Evolutionary conservation across 495 filamentous ascomycete genomes (phyloP), one percentile per base, ranked within the genome.

Genomic region (Astrothelium subdiscretum): DNA sequence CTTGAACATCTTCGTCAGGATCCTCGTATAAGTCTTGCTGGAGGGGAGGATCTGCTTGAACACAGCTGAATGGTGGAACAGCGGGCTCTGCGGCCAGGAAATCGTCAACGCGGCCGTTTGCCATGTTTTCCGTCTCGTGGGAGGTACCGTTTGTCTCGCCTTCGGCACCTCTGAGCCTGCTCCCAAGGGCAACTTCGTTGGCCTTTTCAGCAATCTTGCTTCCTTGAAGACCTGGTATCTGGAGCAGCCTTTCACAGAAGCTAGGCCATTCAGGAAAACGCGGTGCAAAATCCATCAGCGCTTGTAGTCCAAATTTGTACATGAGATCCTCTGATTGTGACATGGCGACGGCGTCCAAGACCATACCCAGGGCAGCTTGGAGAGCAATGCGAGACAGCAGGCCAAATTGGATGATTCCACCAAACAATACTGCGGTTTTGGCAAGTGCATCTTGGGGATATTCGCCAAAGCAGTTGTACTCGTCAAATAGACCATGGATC

Each of bases 221-320:
- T 13, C 87, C 87, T 63, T 87, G 88, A 43, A 99, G 77, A 22
- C 82, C 85, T 0, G 89, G 87, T 31, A 97, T 87, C 62, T 88
- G 85, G 24, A 92, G 74, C 10, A 99, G 80, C 32, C 89, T 80
- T 54, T 86, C 83, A 71, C 92, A 96, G 70, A 96, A 94, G 3
- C 85, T 87, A 6, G 88, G 87, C 94, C 95, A 97, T 67, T 97
- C 94, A 3, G 80, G 79, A n/a, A 99, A 81, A 48, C 91, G 85
- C 32, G 81, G 77, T 51, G 87, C 84, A 59, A 96, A 81, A 70
- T 97, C 90, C 62, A 96, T 84, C 32, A 99, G 85, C 8, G 94
- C 95, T 70, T 97, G 92, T n/a, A 97, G 81, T 1, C 94, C 94
- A 71, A 99, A 99, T 66, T 96, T 96, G 77, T 91, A 97, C 94